These are phyloP conservation scores for Trichophyton schoenleinii DNA, from an alignment of 2,329 filamentous ascomycete genomes.

Conservation along the genomic window DNA sequence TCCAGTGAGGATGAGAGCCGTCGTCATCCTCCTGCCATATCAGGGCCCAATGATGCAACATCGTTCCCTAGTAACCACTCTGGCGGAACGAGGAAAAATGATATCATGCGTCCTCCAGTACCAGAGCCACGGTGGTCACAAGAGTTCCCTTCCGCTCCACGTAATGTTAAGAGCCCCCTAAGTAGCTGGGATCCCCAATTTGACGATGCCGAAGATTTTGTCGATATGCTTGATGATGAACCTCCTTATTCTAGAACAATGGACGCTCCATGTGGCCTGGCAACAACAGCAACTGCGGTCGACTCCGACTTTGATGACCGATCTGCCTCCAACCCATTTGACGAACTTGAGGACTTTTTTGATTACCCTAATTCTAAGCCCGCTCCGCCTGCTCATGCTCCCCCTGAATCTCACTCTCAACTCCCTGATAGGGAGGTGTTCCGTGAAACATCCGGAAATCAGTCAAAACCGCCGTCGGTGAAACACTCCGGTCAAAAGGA, in stretches of 20 bases:
- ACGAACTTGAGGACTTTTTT: slow-evolving; percentile 16
- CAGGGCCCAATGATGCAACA: background rate
- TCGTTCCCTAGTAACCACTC: background rate
- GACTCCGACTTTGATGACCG: slow-evolving; percentile 34
- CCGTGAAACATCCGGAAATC: slow-evolving; percentile 32
- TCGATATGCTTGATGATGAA: background rate
- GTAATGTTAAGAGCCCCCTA: background rate
- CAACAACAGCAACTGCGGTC: slow-evolving; percentile 26
- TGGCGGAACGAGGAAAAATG: background rate
- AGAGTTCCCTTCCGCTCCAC: background rate
- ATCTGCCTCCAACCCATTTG: slow-evolving; percentile 29
- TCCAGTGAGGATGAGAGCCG: background rate
- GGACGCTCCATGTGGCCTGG: slow-evolving; percentile 12
- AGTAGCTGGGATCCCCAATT: background rate
- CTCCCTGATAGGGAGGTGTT: slow-evolving; percentile 24
- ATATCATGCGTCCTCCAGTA: background rate
- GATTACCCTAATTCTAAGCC: slow-evolving; percentile 4
- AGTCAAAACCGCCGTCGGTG: slow-evolving; percentile 18
- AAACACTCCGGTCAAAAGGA: slow-evolving; percentile 18
- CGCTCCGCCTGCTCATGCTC: slow-evolving; percentile 9
- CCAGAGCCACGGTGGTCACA: background rate
- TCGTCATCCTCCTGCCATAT: background rate
- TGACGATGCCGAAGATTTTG: background rate
- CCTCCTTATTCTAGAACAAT: background rate
- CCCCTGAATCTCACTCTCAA: background rate